These are phyloP conservation scores for Globisporangium viniferum DNA, from an alignment of 352 stramenopile genomes.

Conservation along the genomic window DNA sequence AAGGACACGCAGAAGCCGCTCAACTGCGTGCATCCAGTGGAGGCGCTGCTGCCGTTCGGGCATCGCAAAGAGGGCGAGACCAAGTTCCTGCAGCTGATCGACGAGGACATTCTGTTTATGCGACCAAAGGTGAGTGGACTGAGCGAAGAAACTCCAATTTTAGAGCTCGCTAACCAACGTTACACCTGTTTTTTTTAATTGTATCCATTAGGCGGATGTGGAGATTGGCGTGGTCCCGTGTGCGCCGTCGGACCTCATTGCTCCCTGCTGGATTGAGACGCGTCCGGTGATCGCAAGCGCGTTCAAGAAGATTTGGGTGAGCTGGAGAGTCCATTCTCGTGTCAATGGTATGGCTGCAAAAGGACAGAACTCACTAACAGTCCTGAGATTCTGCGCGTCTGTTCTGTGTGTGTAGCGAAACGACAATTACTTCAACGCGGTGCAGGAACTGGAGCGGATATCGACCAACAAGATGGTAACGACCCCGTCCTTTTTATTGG, in stretches of 20 bases:
- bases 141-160: not conserved
- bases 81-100: conserved; percentile 65
- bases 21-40: conserved; percentile 50
- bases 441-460: conserved; percentile 64
- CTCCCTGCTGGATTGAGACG: conserved; percentile 64
- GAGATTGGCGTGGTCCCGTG: conserved; percentile 74
- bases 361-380: not conserved
- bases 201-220: conserved; percentile 35
- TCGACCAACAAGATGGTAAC: conserved; percentile 50
- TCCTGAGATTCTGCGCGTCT: not conserved
- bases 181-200: not conserved
- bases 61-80: conserved; percentile 48
- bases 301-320: conserved; percentile 67
- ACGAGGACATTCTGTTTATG: conserved; percentile 48
- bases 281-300: conserved; percentile 52
- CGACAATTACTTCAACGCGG: conserved; percentile 48
- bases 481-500: not conserved
- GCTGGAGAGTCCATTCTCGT: not conserved
- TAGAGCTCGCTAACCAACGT: not conserved
- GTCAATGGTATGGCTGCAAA: not conserved
- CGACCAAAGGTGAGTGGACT: conserved; percentile 52
- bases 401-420: conserved; percentile 32
- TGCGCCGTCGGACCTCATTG: conserved; percentile 40
- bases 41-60: conserved; percentile 63
- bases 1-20: conserved; percentile 31